Percentiles rank a stretch among this genome's conserved stretches.
These are phyloP conservation scores for Sisymbrium altissimum DNA, from an alignment of 345 rosid species.

Conservation along the genomic window DNA sequence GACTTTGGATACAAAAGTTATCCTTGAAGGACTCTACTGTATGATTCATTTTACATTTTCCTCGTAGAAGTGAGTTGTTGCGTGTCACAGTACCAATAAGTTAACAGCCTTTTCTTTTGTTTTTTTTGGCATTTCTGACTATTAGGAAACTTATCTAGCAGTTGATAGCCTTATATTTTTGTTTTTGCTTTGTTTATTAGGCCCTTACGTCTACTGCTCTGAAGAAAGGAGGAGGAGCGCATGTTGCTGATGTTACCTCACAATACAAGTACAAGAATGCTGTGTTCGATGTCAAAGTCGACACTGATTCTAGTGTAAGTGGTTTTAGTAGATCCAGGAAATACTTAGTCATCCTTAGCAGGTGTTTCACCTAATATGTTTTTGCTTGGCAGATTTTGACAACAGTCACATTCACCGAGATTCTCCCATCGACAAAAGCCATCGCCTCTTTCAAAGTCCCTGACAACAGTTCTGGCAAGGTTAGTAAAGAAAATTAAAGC, in stretches of 20 bases:
- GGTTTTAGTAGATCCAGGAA: neutral
- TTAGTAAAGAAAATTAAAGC: conserved; percentile 21
- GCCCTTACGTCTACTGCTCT: conserved; percentile 73
- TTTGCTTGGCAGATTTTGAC: conserved; percentile 55
- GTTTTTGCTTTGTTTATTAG: conserved; percentile 38
- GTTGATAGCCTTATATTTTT: neutral
- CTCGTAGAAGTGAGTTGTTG: neutral
- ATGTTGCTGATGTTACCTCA: conserved; percentile 73
- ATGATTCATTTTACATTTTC: neutral
- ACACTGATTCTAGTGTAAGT: conserved; percentile 79
- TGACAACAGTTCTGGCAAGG: conserved; percentile 79
- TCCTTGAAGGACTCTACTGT: neutral
- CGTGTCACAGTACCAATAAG: neutral
- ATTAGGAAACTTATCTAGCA: no score
- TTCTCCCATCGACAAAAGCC: conserved; percentile 82
- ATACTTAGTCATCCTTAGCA: neutral
- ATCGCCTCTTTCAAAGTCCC: conserved; percentile 79
- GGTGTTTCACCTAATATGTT: neutral
- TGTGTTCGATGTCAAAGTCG: conserved; percentile 71
- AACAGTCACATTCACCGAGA: conserved; percentile 60
- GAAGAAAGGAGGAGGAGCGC: conserved; percentile 83
- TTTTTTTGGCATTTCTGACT: neutral
- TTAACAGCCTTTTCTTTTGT: neutral
- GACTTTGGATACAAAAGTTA: neutral
- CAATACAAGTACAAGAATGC: conserved; percentile 72